A percentile compares a stretch with the other conserved stretches of the same genome.
These are phyloP conservation scores for Lactifluus echinatus DNA, from an alignment of 768 basidiomycete genomes.

Conservation along the genomic window DNA sequence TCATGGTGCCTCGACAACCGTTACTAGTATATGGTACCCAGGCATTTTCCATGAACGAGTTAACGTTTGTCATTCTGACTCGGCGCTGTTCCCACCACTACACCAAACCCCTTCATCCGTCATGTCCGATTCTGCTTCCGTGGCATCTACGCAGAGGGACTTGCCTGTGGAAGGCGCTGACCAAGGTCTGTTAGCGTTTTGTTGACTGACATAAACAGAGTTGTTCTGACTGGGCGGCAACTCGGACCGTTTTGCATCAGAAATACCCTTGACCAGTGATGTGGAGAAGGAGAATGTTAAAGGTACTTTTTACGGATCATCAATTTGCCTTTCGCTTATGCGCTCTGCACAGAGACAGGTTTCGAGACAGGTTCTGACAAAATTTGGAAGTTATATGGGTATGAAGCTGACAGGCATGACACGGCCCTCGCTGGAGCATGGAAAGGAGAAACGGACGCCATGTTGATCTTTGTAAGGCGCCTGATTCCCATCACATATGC, in stretches of 20 bases:
- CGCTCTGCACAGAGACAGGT: background rate
- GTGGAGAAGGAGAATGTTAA: too few species aligned
- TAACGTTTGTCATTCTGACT: too few species aligned
- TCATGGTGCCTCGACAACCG: too few species aligned
- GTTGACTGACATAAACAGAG: background rate
- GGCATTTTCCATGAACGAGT: too few species aligned
- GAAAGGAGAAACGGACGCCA: conserved; percentile 16
- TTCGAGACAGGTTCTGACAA: background rate
- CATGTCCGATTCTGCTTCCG: background rate
- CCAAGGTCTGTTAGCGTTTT: background rate
- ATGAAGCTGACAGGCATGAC: conserved; percentile 12
- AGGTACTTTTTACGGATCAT: background rate
- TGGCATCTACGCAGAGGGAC: background rate
- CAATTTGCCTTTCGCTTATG: background rate
- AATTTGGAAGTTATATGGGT: conserved; percentile 11
- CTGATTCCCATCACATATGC: too few species aligned
- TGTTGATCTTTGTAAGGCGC: conserved; percentile 15
- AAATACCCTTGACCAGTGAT: too few species aligned
- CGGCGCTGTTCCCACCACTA: background rate
- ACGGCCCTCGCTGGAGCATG: conserved; percentile 11
- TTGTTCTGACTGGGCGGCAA: background rate
- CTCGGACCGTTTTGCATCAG: background rate
- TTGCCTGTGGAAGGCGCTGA: background rate
- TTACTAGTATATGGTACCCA: too few species aligned
- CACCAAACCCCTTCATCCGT: background rate